Evolutionary conservation across 2,329 filamentous ascomycete species (phyloP).

Genomic region (Cercospora zeina): DNA sequence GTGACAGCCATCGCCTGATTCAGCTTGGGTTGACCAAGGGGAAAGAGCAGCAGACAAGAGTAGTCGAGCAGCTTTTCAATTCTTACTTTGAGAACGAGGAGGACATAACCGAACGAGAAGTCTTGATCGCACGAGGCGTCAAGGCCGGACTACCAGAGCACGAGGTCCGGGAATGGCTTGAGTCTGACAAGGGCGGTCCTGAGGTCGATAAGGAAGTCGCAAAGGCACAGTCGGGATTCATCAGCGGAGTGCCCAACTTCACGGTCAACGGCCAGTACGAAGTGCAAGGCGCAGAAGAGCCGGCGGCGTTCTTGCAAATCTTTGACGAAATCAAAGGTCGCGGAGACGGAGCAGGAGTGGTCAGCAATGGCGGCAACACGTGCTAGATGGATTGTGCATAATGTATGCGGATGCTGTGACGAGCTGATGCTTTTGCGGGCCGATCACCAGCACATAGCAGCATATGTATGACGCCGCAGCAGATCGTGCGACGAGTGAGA

Average conservation of each 20-base stretch:
- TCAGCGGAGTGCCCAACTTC: conserved; percentile 74
- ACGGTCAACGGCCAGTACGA: conserved; percentile 68
- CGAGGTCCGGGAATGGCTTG: conserved; percentile 49
- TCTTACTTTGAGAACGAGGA: conserved; percentile 54
- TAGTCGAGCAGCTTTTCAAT: conserved; percentile 64
- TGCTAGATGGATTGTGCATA: conserved; percentile 17
- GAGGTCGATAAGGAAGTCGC: conserved; percentile 51
- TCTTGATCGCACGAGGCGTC: conserved; percentile 46
- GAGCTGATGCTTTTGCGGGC: not conserved
- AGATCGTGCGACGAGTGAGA: not conserved
- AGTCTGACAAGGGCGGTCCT: conserved; percentile 47
- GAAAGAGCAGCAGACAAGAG: conserved; percentile 57
- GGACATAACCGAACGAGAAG: conserved; percentile 48
- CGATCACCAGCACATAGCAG: not conserved
- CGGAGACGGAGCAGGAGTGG: conserved; percentile 11
- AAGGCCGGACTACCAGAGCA: conserved; percentile 47
- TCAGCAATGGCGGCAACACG: conserved; percentile 24
- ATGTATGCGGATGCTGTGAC: not conserved
- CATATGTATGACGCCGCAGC: not conserved
- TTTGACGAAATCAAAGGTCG: conserved; percentile 61
- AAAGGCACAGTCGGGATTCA: conserved; percentile 50
- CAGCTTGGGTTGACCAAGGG: conserved; percentile 64
- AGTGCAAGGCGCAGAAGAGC: conserved; percentile 71
- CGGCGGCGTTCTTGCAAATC: conserved; percentile 63
- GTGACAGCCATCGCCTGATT: conserved; percentile 75